These are phyloP conservation scores for Penicillium paradoxum DNA, from an alignment of 495 filamentous ascomycete genomes.

Conservation along the genomic window DNA sequence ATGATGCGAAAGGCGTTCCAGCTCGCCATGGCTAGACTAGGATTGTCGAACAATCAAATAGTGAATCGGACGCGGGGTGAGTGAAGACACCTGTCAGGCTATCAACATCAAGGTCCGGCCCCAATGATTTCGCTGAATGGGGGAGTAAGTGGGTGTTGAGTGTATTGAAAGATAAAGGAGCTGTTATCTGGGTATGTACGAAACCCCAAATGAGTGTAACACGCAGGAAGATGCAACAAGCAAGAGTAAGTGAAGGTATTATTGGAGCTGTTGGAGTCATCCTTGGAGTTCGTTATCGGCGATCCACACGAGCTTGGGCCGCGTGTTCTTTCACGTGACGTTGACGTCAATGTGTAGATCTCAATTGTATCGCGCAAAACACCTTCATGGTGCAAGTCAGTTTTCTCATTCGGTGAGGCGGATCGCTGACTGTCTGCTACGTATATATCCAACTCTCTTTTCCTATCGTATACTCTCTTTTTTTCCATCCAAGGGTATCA, in stretches of 20 bases:
- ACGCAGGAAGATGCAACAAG: background rate
- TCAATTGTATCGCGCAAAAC: no score
- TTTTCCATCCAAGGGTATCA: no score
- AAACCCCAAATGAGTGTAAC: background rate
- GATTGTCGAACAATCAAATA: background rate
- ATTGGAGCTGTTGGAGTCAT: constrained; percentile 7
- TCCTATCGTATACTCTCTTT: no score
- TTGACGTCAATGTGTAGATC: constrained; percentile 16
- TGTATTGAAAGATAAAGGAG: background rate
- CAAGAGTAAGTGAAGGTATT: background rate
- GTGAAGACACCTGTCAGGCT: constrained; percentile 3
- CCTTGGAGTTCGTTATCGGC: constrained; percentile 6
- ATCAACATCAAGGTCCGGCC: background rate
- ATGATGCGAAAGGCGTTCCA: constrained; percentile 72
- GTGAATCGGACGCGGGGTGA: background rate
- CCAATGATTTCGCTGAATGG: background rate
- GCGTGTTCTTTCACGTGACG: constrained; percentile 26
- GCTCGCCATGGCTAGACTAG: constrained; percentile 21
- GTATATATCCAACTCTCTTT: no score
- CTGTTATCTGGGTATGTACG: background rate
- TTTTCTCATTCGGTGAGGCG: no score
- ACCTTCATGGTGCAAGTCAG: no score
- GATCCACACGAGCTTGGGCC: constrained; percentile 12
- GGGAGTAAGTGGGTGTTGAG: background rate
- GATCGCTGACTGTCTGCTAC: no score